These are phyloP conservation scores for Chrysosphaeria jannelii DNA, from an alignment of 2,329 filamentous ascomycete genomes.

Conservation along the genomic window DNA sequence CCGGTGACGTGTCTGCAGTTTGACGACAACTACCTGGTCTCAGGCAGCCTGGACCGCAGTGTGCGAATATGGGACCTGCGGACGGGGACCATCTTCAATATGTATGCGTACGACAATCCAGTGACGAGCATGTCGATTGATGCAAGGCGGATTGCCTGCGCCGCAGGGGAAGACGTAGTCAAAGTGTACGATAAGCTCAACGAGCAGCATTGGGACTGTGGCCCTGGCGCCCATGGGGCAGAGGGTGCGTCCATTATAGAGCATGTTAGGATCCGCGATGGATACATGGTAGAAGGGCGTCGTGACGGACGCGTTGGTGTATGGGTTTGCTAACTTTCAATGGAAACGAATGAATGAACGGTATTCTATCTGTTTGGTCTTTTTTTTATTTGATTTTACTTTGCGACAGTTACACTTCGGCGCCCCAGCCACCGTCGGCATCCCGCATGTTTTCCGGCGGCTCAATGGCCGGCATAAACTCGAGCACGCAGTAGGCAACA, in stretches of 20 bases:
- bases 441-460: constrained; percentile 60
- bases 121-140: constrained; percentile 98
- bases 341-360: no score
- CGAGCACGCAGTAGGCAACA: constrained; percentile 43
- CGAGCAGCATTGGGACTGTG: constrained; percentile 87
- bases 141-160: constrained; percentile 58
- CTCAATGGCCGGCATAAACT: constrained; percentile 53
- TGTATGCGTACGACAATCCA: constrained; percentile 77
- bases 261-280: constrained; percentile 69
- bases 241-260: constrained; percentile 47
- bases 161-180: constrained; percentile 73
- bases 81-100: constrained; percentile 82
- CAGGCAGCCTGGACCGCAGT: constrained; percentile 72
- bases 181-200: constrained; percentile 98
- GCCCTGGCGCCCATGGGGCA: constrained; percentile 43
- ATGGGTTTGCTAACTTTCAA: constrained; percentile 36
- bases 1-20: constrained; percentile 88
- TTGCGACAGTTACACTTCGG: constrained; percentile 14
- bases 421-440: constrained; percentile 44
- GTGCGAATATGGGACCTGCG: constrained; percentile 98
- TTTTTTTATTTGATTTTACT: background rate
- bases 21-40: constrained; percentile 83
- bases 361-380: constrained; percentile 1
- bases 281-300: constrained; percentile 75
- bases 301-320: constrained; percentile 68